These are phyloP conservation scores for Barnettozyma siamensis DNA, from an alignment of 805 yeast genomes.

Conservation along the genomic window DNA sequence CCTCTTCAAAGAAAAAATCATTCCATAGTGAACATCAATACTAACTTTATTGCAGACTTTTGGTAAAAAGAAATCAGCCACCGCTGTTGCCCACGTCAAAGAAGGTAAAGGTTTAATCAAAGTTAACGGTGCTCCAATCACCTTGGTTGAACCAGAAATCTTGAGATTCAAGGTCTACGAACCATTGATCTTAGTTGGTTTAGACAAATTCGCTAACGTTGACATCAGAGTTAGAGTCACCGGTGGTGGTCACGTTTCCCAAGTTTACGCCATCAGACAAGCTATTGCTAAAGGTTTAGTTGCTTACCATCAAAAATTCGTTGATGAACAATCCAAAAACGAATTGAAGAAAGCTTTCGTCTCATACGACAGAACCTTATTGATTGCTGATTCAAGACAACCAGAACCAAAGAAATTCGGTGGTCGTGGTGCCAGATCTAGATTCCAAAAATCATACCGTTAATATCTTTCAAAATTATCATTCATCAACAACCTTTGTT, in stretches of 20 bases:
- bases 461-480: slow-evolving; percentile 33
- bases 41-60: slow-evolving; percentile 63
- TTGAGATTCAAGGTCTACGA: slow-evolving; percentile 99
- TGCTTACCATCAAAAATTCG: slow-evolving; percentile 99
- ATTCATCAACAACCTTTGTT: slow-evolving; percentile 7
- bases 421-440: slow-evolving; percentile 99
- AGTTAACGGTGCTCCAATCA: slow-evolving; percentile 99
- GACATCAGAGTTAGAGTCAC: slow-evolving; percentile 99
- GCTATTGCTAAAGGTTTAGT: slow-evolving; percentile 99
- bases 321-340: slow-evolving; percentile 99
- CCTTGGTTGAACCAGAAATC: slow-evolving; percentile 98
- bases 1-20: too few relatives aligned
- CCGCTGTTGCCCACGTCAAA: slow-evolving; percentile 99
- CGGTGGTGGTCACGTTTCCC: slow-evolving; percentile 99
- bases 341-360: slow-evolving; percentile 98
- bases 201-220: slow-evolving; percentile 96
- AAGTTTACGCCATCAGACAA: slow-evolving; percentile 99
- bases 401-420: slow-evolving; percentile 99
- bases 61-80: slow-evolving; percentile 99
- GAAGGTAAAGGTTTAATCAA: slow-evolving; percentile 99
- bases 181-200: slow-evolving; percentile 96
- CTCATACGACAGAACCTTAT: slow-evolving; percentile 97
- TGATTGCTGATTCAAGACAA: slow-evolving; percentile 99
- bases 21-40: slow-evolving; percentile 6
- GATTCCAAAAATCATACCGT: slow-evolving; percentile 99